phyloP scores from a whole-genome alignment of 2,329 filamentous ascomycete genomes.

The Biscogniauxia sp. region DNA sequence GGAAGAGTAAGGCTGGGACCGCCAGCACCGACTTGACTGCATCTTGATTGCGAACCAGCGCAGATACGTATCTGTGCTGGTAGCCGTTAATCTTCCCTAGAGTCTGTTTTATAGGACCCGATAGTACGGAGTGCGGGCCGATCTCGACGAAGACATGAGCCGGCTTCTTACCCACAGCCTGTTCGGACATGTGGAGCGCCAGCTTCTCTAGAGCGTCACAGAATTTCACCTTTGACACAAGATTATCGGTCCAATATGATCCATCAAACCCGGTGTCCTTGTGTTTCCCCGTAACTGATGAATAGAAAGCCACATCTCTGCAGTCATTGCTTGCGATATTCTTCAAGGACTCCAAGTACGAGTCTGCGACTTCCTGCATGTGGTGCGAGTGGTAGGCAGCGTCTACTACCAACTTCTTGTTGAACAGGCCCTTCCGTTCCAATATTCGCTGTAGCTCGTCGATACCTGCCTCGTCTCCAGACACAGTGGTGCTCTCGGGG shows the following conservation, averaged over 20 bases:
- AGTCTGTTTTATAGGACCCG: not conserved
- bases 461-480: not conserved
- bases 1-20: not conserved
- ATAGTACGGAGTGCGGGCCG: constrained; percentile 9
- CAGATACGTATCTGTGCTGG: not conserved
- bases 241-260: not conserved
- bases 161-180: constrained; percentile 2
- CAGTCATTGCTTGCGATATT: constrained; percentile 6
- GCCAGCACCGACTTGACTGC: not conserved
- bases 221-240: not conserved
- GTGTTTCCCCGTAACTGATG: not conserved
- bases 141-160: constrained; percentile 8
- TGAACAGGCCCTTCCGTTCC: constrained; percentile 2
- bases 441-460: constrained; percentile 2
- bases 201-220: constrained; percentile 1
- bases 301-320: not conserved
- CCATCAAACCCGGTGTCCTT: not conserved
- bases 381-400: constrained; percentile 17
- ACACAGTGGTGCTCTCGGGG: constrained; percentile 1
- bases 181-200: constrained; percentile 4
- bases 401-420: constrained; percentile 7
- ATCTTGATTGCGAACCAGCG: not conserved
- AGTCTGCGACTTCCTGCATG: constrained; percentile 9
- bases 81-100: not conserved
- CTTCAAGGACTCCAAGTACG: constrained; percentile 7